Evolutionary conservation across 2,329 filamentous ascomycete genomes (phyloP), one percentile per base, ranked within the genome.

Genomic region (Pseudogymnoascus sp.): DNA sequence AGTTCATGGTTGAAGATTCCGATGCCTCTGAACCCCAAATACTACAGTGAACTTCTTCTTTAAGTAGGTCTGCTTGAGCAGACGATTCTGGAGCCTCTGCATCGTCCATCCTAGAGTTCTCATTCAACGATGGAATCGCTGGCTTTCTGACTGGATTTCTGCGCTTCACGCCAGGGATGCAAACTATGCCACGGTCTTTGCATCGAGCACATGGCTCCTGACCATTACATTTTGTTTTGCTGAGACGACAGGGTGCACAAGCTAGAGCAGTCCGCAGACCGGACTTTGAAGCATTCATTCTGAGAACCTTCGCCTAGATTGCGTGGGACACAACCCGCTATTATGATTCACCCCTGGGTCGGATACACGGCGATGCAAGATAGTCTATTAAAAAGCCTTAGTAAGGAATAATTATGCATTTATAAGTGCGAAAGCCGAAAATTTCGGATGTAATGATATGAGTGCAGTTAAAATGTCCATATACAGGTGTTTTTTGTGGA

Each of bases 211-310:
- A 62, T 29, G 61, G 61, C 25, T 42, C 31, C 27, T 60, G 31
- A 25, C 61, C 61, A 33, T 45, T 31, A 25, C 61, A 62, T 25
- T 62, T 62, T 4, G 40, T 60, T 45, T 62, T 62, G 25, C 39
- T 45, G 13, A 60, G 27, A 37, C 61, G 61, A 27, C 61, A 62
- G 9, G 55, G 55, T 29, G 27, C 37, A 45, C 61, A 62, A 5
- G 61, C 61, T 18, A 58, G 61, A 29, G 33, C 15, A 45, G 36
- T 55, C 15, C 59, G 59, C 10, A 35, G 39, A 1, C 27, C 4
- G 27, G 27, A 33, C 45, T 52, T 52, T 33, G 45, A 52, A 52
- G 45, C 45, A 33, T 52, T 52, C 45, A 33, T 52, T 52, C 12
- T 52, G 45, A 52, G 45, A 52, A 52, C n/a, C 13, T 13, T 31